These are phyloP conservation scores for Mycocentrospora acerina DNA, from an alignment of 2,329 filamentous ascomycete genomes.

Conservation along the genomic window DNA sequence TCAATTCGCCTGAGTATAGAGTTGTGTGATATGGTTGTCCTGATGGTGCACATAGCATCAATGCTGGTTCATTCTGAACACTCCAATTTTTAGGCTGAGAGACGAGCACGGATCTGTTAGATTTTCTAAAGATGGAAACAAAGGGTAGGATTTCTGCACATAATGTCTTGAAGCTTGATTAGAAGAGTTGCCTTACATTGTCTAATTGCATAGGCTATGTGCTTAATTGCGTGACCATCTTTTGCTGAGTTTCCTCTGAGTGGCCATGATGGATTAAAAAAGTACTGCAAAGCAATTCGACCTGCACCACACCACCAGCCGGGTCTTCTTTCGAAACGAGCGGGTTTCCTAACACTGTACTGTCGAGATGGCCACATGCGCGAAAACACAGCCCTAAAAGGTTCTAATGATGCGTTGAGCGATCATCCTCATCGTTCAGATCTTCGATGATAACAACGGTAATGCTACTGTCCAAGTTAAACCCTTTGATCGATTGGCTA, in stretches of 20 bases:
- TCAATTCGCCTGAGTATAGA: not conserved
- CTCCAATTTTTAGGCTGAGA: too few relatives aligned
- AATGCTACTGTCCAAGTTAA: conserved; percentile 20
- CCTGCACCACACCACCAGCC: not conserved
- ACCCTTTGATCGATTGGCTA: conserved; percentile 24
- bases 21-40: conserved; percentile 4
- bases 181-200: conserved; percentile 1
- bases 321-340: not conserved
- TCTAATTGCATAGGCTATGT: too few relatives aligned
- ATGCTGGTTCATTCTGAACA: too few relatives aligned
- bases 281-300: too few relatives aligned
- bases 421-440: conserved; percentile 22
- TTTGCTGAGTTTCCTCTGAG: too few relatives aligned
- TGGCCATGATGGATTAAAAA: too few relatives aligned
- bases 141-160: conserved; percentile 11
- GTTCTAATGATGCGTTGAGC: conserved; percentile 27
- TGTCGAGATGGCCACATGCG: conserved; percentile 17
- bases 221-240: too few relatives aligned
- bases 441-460: conserved; percentile 12
- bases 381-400: conserved; percentile 29
- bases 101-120: conserved; percentile 7
- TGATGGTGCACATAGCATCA: conserved; percentile 2
- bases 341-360: conserved; percentile 11
- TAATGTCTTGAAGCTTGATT: conserved; percentile 14
- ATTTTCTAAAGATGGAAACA: conserved; percentile 10